Evolutionary conservation across 192 early-diverging fungal genomes (phyloP), one percentile per base, ranked within the genome.

Genomic region (Phycomyces blakesleeanus): DNA sequence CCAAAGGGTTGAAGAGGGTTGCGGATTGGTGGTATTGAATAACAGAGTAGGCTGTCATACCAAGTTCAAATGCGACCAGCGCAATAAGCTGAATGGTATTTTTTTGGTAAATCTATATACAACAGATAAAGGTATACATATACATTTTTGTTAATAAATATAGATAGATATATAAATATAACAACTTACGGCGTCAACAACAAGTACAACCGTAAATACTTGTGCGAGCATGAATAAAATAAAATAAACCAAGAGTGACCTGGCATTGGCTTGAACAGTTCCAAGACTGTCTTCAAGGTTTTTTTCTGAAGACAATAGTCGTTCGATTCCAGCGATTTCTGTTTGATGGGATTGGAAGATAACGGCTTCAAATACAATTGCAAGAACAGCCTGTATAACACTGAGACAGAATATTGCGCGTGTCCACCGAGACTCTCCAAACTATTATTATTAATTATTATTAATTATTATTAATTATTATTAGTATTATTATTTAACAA

Each of bases 81-180:
- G 83, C 83, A 51, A 92, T 85, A 49, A 94, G 86, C 67, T 97
- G 93, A 63, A 97, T 94, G 21, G 93, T 92, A 77, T 97, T 97
- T 72, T 94, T 84, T 76, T 93, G 86, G 61, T 83, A 89, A 51
- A 97, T 86, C 83, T 91, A 64, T 44, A 34, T 12, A 57, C 18
- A 57, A 51, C 29, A 54, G 18, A 42, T 18, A 59, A 57, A 14
- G 25, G 20, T 34, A 26, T 53, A 40, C 24, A 29, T 57, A 56
- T 18, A 47, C 14, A 69, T 14, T 37, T 53, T n/a, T 14, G 9
- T 20, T 27, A 41, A 11, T 44, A 4, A 6, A 15, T 18, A 1
- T 44, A 11, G 3, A 26, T n/a, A 57, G 38, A 22, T 44, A 27
- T 16, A 18, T 10, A 61, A 18, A 41, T 16, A 18, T 10, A 61